Conservation (phyloP, 257 asterid species). For the Asclepias syriaca region DNA sequence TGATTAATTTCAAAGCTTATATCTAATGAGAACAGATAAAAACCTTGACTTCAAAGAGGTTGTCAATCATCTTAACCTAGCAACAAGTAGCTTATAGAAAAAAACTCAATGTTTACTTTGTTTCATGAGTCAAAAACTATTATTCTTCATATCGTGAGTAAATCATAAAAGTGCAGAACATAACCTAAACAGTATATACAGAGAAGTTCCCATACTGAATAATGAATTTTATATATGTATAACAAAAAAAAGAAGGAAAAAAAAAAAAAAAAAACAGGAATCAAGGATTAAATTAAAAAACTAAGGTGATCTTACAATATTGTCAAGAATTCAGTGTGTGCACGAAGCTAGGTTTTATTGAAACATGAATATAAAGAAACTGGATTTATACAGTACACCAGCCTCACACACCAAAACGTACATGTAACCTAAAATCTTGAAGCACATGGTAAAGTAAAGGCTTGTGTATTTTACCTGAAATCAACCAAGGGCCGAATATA, state of each 20-base stretch:
- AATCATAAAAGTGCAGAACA: not conserved
- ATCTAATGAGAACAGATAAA: not conserved
- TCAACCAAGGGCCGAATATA: conserved; percentile 66
- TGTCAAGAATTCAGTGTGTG: not conserved
- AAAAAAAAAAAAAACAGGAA: not conserved
- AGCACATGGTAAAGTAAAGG: not conserved
- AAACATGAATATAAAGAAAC: not conserved
- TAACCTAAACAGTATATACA: too few species aligned
- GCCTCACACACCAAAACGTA: not conserved
- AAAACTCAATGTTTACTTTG: not conserved
- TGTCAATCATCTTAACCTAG: not conserved
- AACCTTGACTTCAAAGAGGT: not conserved
- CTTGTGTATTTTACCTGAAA: conserved; percentile 48
- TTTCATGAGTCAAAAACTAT: not conserved
- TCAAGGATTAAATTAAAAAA: not conserved
- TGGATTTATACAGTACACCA: not conserved
- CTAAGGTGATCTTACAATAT: not conserved
- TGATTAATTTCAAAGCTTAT: not conserved
- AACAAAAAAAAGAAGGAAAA: too few species aligned
- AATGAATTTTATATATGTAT: not conserved
- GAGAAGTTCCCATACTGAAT: not conserved
- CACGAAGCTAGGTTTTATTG: not conserved
- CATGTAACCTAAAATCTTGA: not conserved
- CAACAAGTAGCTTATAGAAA: not conserved
- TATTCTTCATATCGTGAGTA: not conserved